phyloP scores from a whole-genome alignment of 495 filamentous ascomycete species.

The Entonaema liquescens region DNA sequence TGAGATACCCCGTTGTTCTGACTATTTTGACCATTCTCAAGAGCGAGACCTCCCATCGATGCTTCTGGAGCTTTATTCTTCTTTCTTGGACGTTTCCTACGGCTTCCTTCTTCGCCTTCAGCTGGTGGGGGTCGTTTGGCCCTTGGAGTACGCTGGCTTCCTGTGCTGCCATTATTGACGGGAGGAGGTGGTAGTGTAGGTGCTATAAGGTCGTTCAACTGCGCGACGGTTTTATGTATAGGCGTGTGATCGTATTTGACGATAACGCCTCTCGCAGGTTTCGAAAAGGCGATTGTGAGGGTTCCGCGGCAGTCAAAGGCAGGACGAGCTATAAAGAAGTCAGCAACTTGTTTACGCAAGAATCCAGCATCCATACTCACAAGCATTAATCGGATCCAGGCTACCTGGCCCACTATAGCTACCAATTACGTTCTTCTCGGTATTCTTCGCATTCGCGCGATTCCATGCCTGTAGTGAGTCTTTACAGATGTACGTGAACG shows the following conservation, averaged over 20 bases:
- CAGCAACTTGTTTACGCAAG: constrained; percentile 14
- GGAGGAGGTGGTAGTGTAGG: constrained; percentile 40
- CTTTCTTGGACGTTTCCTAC: constrained; percentile 40
- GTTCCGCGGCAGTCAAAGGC: constrained; percentile 61
- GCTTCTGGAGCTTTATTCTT: constrained; percentile 40
- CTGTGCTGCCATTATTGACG: constrained; percentile 18
- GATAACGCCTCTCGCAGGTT: constrained; percentile 48
- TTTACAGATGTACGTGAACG: constrained; percentile 58
- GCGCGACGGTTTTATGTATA: constrained; percentile 55
- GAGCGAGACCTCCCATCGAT: constrained; percentile 23
- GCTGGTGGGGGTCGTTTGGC: constrained; percentile 35
- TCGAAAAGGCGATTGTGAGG: constrained; percentile 54
- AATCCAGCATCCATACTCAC: constrained; percentile 32
- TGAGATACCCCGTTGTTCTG: constrained; percentile 23
- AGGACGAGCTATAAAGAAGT: constrained; percentile 51
- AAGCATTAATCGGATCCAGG: constrained; percentile 51
- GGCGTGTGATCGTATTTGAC: constrained; percentile 60
- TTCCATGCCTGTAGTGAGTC: constrained; percentile 58
- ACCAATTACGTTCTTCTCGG: constrained; percentile 48
- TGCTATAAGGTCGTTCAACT: constrained; percentile 52
- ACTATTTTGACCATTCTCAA: constrained; percentile 4
- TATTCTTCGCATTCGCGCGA: constrained; percentile 51
- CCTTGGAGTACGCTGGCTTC: constrained; percentile 35
- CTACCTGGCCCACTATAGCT: constrained; percentile 53
- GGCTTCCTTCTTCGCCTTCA: constrained; percentile 39